Percentiles rank a stretch among this genome's conserved stretches.
Evolutionary conservation across 2,329 filamentous ascomycete genomes (phyloP).

Genomic region (Orbilia blumenaviensis): DNA sequence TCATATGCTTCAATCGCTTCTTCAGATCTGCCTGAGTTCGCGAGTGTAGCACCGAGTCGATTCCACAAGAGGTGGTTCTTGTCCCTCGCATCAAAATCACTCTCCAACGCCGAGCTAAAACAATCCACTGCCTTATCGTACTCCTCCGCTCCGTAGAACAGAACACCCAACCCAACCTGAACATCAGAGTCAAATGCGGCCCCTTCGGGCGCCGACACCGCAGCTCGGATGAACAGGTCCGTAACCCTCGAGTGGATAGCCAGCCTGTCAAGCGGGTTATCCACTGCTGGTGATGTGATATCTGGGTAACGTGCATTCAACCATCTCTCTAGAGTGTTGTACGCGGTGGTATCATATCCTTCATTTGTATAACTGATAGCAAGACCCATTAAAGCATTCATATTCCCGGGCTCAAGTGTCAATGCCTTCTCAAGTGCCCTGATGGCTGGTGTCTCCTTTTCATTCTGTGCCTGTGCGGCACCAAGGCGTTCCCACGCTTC

Average conservation of each 20-base stretch:
- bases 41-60: slow-evolving; percentile 90
- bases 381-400: slow-evolving; percentile 90
- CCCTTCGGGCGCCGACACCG: slow-evolving; percentile 88
- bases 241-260: slow-evolving; percentile 90
- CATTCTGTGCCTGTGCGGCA: slow-evolving; percentile 93
- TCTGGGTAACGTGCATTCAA: slow-evolving; percentile 92
- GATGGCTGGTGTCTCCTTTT: slow-evolving; percentile 96
- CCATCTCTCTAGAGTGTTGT: slow-evolving; percentile 96
- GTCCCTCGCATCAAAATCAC: slow-evolving; percentile 82
- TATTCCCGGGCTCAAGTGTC: slow-evolving; percentile 84
- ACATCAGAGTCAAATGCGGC: slow-evolving; percentile 98
- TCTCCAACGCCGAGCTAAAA: slow-evolving; percentile 89
- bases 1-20: slow-evolving; percentile 98
- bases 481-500: slow-evolving; percentile 95
- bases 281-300: slow-evolving; percentile 77
- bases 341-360: slow-evolving; percentile 95
- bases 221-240: slow-evolving; percentile 87
- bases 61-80: slow-evolving; percentile 98
- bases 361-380: slow-evolving; percentile 98
- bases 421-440: slow-evolving; percentile 90
- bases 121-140: slow-evolving; percentile 99
- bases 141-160: slow-evolving; percentile 97
- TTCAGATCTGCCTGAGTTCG: slow-evolving; percentile 90
- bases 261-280: slow-evolving; percentile 91
- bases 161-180: slow-evolving; percentile 92